Conservation (phyloP, 257 asterid species). For the Leonotis leonurus region DNA sequence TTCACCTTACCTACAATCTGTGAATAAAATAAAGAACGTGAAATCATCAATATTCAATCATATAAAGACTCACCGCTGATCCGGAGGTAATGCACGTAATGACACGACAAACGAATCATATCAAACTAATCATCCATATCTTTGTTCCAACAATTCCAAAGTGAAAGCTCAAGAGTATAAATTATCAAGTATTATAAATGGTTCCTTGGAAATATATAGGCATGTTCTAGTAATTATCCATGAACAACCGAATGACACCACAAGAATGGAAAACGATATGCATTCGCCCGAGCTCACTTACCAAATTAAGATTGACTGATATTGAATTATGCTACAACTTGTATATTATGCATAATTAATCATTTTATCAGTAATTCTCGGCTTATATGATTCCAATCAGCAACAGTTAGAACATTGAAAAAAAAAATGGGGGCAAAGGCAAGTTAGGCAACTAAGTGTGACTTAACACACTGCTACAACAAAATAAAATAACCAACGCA, state of each 20-base stretch:
- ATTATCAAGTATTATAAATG: neutral
- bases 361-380: neutral
- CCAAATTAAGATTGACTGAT: neutral
- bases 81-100: neutral
- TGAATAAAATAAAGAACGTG: neutral
- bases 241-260: neutral
- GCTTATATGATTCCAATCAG: too few species aligned
- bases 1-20: constrained; percentile 13
- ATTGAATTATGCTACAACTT: neutral
- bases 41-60: neutral
- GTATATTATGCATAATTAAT: neutral
- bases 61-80: neutral
- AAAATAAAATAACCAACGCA: neutral
- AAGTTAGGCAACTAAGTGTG: neutral
- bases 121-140: neutral
- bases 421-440: too few species aligned
- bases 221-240: neutral
- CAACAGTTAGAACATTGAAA: too few species aligned
- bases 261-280: neutral
- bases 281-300: neutral
- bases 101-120: neutral
- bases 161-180: neutral
- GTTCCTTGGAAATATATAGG: too few species aligned
- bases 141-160: neutral
- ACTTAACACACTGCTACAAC: neutral